Base-by-base conservation (phyloP, 2,329 filamentous ascomycete species). In the Penicillium corylophilum region DNA sequence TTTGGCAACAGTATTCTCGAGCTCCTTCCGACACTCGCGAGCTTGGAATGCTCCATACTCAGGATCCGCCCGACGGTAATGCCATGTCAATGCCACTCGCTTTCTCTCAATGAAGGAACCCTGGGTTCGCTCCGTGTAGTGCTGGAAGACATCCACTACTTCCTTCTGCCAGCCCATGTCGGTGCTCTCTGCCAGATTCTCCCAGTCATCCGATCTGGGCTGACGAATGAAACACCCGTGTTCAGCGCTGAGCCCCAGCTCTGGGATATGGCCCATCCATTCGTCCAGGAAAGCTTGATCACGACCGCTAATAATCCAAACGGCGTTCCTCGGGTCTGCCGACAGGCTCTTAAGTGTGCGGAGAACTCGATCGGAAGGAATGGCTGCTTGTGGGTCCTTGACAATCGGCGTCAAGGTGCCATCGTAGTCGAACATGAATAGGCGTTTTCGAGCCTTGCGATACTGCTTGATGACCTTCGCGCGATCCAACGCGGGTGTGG, bases 391-490 rank as follows among this genome's bases (percentile, higher is more conserved):
- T 1, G 94, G 94, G 65, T 97, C 91, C 62, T 88, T 87, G 49
- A 97, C 94, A 63, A 99, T 97, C 0, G 92, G 90, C 3, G 94
- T 97, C 48, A 99, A 81, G 0, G 94, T 99, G 43, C 94, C 94
- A 69, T 99, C 94, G 66, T 99, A 99, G 74, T 99, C 94, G 68
- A 97, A 96, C 89, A 99, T 93, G 77, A 97, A 96, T 3, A 99
- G 79, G 10, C 94, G 85, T 73, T 89, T 90, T 56, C 82, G 82
- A 3, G 90, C 85, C 35, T 81, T 77, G 54, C 85, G 83, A 72
- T 96, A 97, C 54, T 86, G 86, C 48, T 80, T 76, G 33, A 95
- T 77, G 59, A 96, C 74, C 56, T 84, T 79, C 3, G 84, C 79
- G 31, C 86, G 85, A 68, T 97, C 91, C 18, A 97, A 82, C 1